Conservation (phyloP, 768 basidiomycete species). For the Trametes sanguinea region DNA sequence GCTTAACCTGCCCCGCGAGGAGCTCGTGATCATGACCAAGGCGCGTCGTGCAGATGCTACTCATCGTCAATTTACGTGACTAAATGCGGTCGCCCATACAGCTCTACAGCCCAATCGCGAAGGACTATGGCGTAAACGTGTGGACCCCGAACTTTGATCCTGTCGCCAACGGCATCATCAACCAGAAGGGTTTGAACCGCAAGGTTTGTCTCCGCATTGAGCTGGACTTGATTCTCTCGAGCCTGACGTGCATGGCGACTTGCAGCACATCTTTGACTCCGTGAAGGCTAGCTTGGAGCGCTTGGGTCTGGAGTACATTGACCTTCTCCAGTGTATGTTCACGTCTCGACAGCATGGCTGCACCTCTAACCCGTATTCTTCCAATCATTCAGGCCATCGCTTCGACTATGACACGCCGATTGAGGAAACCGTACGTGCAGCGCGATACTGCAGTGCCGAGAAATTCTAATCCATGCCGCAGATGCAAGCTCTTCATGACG, state of each 20-base stretch:
- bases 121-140: background rate
- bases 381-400: constrained; percentile 32
- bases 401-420: constrained; percentile 43
- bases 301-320: constrained; percentile 54
- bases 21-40: constrained; percentile 55
- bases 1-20: constrained; percentile 46
- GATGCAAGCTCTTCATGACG: constrained; percentile 52
- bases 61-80: background rate
- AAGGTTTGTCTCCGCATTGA: constrained; percentile 35
- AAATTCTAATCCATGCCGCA: background rate
- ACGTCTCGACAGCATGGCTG: too few species aligned
- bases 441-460: background rate
- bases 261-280: constrained; percentile 20
- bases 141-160: constrained; percentile 18
- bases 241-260: background rate
- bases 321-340: constrained; percentile 50
- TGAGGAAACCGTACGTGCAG: constrained; percentile 35
- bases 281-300: constrained; percentile 37
- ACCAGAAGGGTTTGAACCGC: constrained; percentile 39
- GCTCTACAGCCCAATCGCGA: constrained; percentile 17
- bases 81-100: background rate
- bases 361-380: background rate
- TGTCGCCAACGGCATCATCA: constrained; percentile 37
- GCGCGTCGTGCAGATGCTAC: constrained; percentile 17
- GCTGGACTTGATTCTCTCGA: constrained; percentile 10